phyloP scores from a whole-genome alignment of 768 basidiomycete genomes.

The Scleroderma citrinum region DNA sequence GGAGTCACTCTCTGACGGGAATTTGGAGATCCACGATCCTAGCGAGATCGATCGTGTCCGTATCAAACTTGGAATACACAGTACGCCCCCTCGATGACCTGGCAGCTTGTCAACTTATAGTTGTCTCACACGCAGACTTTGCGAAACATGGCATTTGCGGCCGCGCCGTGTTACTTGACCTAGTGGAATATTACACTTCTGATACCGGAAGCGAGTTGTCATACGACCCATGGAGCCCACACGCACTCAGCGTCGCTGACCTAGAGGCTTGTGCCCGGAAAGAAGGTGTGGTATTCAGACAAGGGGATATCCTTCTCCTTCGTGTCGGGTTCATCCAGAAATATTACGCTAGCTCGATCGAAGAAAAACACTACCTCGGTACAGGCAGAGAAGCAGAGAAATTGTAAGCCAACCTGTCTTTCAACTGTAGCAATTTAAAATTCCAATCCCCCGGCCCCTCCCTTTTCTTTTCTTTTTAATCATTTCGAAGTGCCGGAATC shows the following conservation, averaged over 20 bases:
- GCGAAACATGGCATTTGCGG: conserved; percentile 66
- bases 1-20: conserved; percentile 38
- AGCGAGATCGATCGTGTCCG: conserved; percentile 39
- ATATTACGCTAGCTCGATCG: conserved; percentile 39
- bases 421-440: neutral
- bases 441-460: neutral
- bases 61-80: conserved; percentile 60
- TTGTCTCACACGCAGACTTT: conserved; percentile 44
- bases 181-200: conserved; percentile 48
- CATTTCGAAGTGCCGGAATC: conserved; percentile 51
- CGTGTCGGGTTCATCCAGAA: conserved; percentile 60
- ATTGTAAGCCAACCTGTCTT: conserved; percentile 37
- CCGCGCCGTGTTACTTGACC: conserved; percentile 60
- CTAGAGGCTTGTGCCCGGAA: conserved; percentile 53
- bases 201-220: conserved; percentile 37
- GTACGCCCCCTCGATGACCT: conserved; percentile 32
- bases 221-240: conserved; percentile 59
- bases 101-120: no score
- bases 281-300: conserved; percentile 53
- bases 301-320: conserved; percentile 55
- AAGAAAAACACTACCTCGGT: conserved; percentile 39
- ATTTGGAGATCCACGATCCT: conserved; percentile 44
- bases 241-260: conserved; percentile 46
- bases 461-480: no score
- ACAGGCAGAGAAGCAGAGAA: conserved; percentile 35